Evolutionary conservation across 2,329 filamentous ascomycete species (phyloP).

Genomic region (Acrodontium crateriforme): DNA sequence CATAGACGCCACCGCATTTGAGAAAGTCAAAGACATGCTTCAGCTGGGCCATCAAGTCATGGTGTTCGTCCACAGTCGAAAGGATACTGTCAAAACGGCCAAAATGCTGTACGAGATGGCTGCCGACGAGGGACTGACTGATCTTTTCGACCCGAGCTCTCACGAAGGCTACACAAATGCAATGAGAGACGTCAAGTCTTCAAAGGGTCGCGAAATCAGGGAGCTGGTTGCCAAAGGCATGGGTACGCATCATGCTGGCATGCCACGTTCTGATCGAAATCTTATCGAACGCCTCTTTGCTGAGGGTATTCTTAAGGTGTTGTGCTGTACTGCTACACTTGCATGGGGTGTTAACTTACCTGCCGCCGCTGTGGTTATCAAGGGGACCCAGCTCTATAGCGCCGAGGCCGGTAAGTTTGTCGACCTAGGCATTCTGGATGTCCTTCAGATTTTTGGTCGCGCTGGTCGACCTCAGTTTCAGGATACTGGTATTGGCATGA

Average conservation of each 20-base stretch:
- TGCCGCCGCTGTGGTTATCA: conserved; percentile 92
- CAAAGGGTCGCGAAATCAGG: conserved; percentile 71
- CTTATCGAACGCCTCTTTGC: conserved; percentile 86
- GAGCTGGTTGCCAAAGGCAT: conserved; percentile 84
- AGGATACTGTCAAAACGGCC: conserved; percentile 83
- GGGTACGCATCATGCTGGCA: conserved; percentile 91
- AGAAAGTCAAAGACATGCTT: conserved; percentile 91
- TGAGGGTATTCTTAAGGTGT: conserved; percentile 86
- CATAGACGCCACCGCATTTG: conserved; percentile 72
- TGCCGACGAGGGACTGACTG: conserved; percentile 59
- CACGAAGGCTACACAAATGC: conserved; percentile 73
- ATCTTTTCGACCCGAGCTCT: conserved; percentile 67
- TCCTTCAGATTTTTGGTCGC: conserved; percentile 95
- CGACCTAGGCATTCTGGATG: conserved; percentile 89
- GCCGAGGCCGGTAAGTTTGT: conserved; percentile 93
- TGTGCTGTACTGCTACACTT: conserved; percentile 94
- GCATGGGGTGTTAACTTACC: conserved; percentile 99
- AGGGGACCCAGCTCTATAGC: conserved; percentile 94
- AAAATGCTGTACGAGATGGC: conserved; percentile 79
- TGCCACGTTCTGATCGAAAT: conserved; percentile 88
- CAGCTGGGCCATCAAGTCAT: conserved; percentile 89
- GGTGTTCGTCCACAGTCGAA: conserved; percentile 96
- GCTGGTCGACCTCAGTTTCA: conserved; percentile 96
- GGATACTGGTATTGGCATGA: conserved; percentile 95
- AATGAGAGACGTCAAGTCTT: conserved; percentile 70